Percentiles rank a stretch among this genome's conserved stretches.
Conservation (phyloP, 257 asterid genomes). For the Ajuga chamaepitys region DNA sequence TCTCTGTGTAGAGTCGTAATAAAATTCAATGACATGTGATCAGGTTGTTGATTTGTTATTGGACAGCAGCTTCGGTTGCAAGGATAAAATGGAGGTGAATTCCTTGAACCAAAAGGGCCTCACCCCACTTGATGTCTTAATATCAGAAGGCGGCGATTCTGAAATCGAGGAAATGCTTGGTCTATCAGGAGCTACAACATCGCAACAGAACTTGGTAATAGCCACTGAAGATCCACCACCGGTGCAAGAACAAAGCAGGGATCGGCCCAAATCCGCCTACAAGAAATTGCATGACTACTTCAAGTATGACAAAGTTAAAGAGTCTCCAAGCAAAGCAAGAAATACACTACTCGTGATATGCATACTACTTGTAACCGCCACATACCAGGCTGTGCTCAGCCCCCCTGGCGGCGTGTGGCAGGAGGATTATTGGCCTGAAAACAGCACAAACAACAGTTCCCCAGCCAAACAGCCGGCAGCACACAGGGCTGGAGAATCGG, state of each 20-base stretch:
- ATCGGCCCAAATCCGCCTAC: constrained; percentile 9
- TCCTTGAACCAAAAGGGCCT: constrained; percentile 32
- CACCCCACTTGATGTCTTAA: constrained; percentile 37
- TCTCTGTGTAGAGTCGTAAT: too few species aligned
- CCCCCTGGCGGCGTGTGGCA: constrained; percentile 72
- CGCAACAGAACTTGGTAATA: neutral
- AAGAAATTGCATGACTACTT: constrained; percentile 24
- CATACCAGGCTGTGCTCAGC: constrained; percentile 48
- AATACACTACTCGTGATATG: constrained; percentile 33
- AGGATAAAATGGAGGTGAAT: constrained; percentile 30
- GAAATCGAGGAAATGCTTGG: constrained; percentile 40
- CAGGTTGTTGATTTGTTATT: constrained; percentile 42
- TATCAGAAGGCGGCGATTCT: constrained; percentile 27
- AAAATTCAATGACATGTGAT: too few species aligned
- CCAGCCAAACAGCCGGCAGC: neutral
- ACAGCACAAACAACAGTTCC: too few species aligned
- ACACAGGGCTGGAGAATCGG: constrained; percentile 37
- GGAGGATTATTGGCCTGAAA: constrained; percentile 14
- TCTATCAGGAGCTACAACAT: constrained; percentile 18
- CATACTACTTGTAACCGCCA: constrained; percentile 35
- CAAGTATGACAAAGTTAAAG: constrained; percentile 19
- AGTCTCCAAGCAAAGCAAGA: constrained; percentile 33
- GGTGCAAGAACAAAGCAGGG: neutral
- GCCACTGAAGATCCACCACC: neutral
- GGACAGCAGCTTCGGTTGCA: too few species aligned